phyloP scores from a whole-genome alignment of 2,329 filamentous ascomycete species.

The Epicoccum nigrum region DNA sequence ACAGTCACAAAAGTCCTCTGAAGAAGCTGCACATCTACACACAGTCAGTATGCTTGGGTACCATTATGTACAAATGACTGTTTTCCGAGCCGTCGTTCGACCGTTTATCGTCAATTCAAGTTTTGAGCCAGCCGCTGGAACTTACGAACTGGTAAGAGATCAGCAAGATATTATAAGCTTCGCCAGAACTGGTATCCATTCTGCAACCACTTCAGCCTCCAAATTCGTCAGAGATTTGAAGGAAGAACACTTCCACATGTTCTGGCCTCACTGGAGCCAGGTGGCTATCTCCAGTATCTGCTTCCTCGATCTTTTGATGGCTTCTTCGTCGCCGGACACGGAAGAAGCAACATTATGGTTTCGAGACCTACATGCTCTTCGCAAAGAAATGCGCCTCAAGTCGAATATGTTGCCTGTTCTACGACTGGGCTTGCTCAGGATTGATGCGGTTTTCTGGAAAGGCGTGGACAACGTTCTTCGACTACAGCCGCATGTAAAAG shows the following conservation, averaged over 20 bases:
- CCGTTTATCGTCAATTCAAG: constrained; percentile 1
- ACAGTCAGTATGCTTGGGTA: constrained; percentile 8
- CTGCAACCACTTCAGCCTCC: constrained; percentile 7
- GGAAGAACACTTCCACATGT: constrained; percentile 15
- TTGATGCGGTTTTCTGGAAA: constrained; percentile 17
- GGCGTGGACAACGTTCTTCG: constrained; percentile 11
- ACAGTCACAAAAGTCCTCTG: no score
- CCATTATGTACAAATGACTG: constrained; percentile 19
- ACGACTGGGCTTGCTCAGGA: constrained; percentile 13
- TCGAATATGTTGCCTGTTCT: constrained; percentile 19
- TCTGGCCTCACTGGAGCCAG: constrained; percentile 22
- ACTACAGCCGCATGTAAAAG: constrained; percentile 5
- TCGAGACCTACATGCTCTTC: constrained; percentile 4
- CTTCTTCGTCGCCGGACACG: constrained; percentile 6
- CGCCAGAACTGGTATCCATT: constrained; percentile 7
- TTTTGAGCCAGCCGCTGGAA: background rate
- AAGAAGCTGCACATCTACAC: background rate
- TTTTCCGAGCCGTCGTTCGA: constrained; percentile 15
- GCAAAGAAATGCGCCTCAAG: constrained; percentile 18
- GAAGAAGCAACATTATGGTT: constrained; percentile 18
- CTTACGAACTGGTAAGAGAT: no score
- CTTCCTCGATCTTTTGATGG: constrained; percentile 16
- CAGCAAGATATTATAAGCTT: no score
- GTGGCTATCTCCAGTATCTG: constrained; percentile 19
- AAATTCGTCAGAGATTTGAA: constrained; percentile 7